phyloP scores from a whole-genome alignment of 805 yeast species.

The Zygoascus biomembranicola region DNA sequence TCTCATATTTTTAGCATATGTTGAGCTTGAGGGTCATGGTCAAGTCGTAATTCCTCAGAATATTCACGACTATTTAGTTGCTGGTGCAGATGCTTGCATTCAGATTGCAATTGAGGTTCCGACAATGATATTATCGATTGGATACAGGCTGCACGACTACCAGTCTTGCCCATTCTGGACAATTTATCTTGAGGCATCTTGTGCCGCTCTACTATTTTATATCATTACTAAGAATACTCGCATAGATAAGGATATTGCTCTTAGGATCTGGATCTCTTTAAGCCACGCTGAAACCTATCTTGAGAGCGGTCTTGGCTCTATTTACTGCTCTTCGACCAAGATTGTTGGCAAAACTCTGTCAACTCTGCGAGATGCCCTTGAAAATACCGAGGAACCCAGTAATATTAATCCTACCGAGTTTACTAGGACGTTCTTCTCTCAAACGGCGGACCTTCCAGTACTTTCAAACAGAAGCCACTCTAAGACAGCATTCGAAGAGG shows the following conservation, averaged over 20 bases:
- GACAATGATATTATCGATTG: slow-evolving; percentile 8
- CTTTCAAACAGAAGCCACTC: neutral
- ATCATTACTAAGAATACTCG: slow-evolving; percentile 1
- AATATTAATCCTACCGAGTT: slow-evolving; percentile 1
- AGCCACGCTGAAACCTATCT: slow-evolving; percentile 6
- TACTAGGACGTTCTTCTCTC: slow-evolving; percentile 1
- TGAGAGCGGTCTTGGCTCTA: slow-evolving; percentile 7
- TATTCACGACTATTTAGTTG: neutral
- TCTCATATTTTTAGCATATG: slow-evolving; percentile 6
- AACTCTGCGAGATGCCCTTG: neutral
- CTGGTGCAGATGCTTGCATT: slow-evolving; percentile 1
- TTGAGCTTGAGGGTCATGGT: neutral
- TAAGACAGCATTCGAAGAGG: neutral
- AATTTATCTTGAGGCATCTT: slow-evolving; percentile 7
- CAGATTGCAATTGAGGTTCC: slow-evolving; percentile 7
- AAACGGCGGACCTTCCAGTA: neutral
- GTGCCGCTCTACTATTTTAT: slow-evolving; percentile 5
- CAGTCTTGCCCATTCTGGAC: slow-evolving; percentile 4
- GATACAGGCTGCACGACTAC: slow-evolving; percentile 3
- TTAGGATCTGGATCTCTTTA: slow-evolving; percentile 9
- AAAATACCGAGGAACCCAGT: neutral
- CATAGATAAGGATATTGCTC: slow-evolving; percentile 5
- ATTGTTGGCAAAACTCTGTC: slow-evolving; percentile 3
- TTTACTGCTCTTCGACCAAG: neutral
- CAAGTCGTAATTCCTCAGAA: neutral